Evolutionary conservation across 129 eudicot species (phyloP).

Genomic region (Cynara cardunculus): DNA sequence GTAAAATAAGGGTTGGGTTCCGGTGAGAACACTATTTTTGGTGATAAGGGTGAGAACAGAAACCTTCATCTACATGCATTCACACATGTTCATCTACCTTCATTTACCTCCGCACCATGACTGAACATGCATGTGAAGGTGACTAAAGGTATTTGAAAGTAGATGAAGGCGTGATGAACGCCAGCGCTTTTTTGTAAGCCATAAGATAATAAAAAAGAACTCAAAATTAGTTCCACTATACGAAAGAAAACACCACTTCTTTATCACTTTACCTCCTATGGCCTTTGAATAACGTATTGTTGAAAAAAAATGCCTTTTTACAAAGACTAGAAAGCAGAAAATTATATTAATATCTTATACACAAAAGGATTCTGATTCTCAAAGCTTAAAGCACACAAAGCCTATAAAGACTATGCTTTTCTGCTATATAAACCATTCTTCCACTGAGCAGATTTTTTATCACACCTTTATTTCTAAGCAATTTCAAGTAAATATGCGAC

Average conservation of each 20-base stretch:
- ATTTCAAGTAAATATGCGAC: background rate
- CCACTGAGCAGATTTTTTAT: background rate
- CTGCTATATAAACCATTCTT: background rate
- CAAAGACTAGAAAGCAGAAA: background rate
- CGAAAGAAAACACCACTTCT: background rate
- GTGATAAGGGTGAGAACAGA: too few relatives aligned
- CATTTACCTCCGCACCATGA: background rate
- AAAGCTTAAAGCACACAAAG: background rate
- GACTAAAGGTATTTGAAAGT: background rate
- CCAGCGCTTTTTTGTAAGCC: background rate
- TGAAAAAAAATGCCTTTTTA: conserved; percentile 9
- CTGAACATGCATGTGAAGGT: background rate
- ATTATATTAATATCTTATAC: background rate
- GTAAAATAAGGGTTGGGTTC: too few relatives aligned
- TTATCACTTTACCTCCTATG: background rate
- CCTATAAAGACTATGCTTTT: background rate
- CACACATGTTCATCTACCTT: background rate
- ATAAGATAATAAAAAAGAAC: background rate
- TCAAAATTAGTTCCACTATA: background rate
- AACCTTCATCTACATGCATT: background rate
- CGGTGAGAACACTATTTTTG: too few relatives aligned
- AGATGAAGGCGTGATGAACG: background rate
- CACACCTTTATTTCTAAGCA: conserved; percentile 21
- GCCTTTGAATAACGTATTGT: background rate
- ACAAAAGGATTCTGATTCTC: conserved; percentile 7